These are phyloP conservation scores for Escovopsis sp. DNA, from an alignment of 2,329 filamentous ascomycete species.

Conservation along the genomic window DNA sequence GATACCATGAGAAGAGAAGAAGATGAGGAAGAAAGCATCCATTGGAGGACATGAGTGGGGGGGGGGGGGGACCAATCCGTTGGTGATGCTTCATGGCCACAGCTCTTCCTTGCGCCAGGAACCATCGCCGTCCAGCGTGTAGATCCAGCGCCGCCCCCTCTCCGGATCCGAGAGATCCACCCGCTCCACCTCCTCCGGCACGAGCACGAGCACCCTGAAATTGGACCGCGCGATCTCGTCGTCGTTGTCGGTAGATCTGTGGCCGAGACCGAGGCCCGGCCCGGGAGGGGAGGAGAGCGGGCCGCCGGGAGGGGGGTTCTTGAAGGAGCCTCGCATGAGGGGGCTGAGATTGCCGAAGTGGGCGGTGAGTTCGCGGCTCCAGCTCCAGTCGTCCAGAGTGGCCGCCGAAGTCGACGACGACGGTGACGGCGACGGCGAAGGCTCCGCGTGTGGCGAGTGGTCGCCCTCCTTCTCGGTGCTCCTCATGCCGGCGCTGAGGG, in stretches of 20 bases:
- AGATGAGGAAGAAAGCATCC: too few relatives aligned
- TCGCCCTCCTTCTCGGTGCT: not conserved
- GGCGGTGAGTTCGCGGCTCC: slow-evolving; percentile 62
- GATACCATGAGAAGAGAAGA: too few relatives aligned
- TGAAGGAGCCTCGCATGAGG: slow-evolving; percentile 61
- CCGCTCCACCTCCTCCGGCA: slow-evolving; percentile 61
- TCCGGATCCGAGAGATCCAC: slow-evolving; percentile 55
- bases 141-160: slow-evolving; percentile 48
- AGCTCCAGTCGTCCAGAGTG: slow-evolving; percentile 56
- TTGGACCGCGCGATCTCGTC: slow-evolving; percentile 57
- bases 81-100: slow-evolving; percentile 43
- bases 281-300: slow-evolving; percentile 36
- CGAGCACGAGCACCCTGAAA: slow-evolving; percentile 72
- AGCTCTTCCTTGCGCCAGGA: slow-evolving; percentile 55
- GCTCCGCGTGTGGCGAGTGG: too few relatives aligned
- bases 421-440: slow-evolving; percentile 12
- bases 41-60: too few relatives aligned
- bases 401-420: too few relatives aligned
- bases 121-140: slow-evolving; percentile 36
- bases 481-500: slow-evolving; percentile 49
- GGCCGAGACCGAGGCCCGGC: slow-evolving; percentile 31
- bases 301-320: slow-evolving; percentile 53
- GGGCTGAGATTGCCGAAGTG: slow-evolving; percentile 86
- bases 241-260: slow-evolving; percentile 54
- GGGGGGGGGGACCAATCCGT: too few relatives aligned